Conservation (phyloP, 2,329 filamentous ascomycete species). For the Aspergillus sergii region DNA sequence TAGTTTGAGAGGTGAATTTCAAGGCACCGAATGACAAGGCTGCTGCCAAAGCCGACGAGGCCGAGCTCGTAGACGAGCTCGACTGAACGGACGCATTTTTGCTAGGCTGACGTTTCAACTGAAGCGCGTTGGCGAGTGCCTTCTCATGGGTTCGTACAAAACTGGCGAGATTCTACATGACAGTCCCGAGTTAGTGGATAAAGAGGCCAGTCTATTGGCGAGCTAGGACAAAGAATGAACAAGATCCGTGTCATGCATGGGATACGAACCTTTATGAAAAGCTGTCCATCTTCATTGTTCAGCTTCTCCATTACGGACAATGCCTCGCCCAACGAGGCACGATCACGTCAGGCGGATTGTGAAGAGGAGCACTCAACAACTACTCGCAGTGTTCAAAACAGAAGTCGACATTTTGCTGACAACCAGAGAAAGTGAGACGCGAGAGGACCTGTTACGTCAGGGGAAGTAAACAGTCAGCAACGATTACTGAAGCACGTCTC, state of each 20-base stretch:
- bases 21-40: conserved; percentile 85
- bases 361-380: conserved; percentile 39
- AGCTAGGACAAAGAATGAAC: conserved; percentile 2
- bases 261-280: conserved; percentile 50
- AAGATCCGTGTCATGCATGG: not conserved
- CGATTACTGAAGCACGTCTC: not conserved
- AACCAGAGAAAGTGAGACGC: conserved; percentile 22
- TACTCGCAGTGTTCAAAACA: conserved; percentile 28
- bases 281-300: conserved; percentile 53
- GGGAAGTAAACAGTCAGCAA: conserved; percentile 12
- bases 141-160: conserved; percentile 98
- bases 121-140: conserved; percentile 91
- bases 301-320: conserved; percentile 50
- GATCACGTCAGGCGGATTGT: conserved; percentile 37
- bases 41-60: conserved; percentile 73
- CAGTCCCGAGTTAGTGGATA: not conserved
- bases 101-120: conserved; percentile 71
- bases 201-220: conserved; percentile 10
- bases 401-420: conserved; percentile 39
- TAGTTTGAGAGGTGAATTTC: conserved; percentile 78
- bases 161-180: conserved; percentile 79
- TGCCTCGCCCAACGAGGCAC: conserved; percentile 32
- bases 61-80: conserved; percentile 65
- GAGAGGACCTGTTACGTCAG: conserved; percentile 25
- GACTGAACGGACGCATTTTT: conserved; percentile 65